Percentiles rank a stretch among this genome's conserved stretches.
Evolutionary conservation across 805 yeast species (phyloP).

Genomic region (Sugiyamaella qingdaonensis): DNA sequence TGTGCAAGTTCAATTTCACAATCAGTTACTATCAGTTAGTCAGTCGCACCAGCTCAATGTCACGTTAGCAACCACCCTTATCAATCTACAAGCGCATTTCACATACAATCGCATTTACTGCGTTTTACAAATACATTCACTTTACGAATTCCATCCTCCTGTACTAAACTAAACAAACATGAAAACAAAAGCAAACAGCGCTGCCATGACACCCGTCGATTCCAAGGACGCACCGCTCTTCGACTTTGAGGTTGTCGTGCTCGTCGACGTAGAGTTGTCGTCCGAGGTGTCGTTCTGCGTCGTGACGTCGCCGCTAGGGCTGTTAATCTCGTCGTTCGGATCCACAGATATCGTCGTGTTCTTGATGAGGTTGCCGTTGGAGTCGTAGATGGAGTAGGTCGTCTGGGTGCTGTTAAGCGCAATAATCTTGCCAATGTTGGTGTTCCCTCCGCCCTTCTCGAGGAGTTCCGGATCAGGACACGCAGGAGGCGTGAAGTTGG

Average conservation of each 20-base stretch:
- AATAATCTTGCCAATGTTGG: conserved; percentile 34
- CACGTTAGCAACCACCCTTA: too few species aligned
- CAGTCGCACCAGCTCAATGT: too few species aligned
- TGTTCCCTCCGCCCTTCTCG: conserved; percentile 36
- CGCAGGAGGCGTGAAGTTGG: conserved; percentile 31
- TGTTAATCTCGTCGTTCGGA: conserved; percentile 25
- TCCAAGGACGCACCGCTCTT: conserved; percentile 16
- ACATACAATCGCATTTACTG: too few species aligned
- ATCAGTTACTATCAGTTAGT: too few species aligned
- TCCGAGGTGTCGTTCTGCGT: conserved; percentile 16
- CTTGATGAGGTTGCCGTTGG: conserved; percentile 26
- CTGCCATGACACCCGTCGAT: conserved; percentile 13
- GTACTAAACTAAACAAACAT: conserved; percentile 11
- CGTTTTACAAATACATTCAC: too few species aligned
- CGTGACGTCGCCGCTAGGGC: conserved; percentile 17
- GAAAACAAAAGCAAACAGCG: conserved; percentile 15
- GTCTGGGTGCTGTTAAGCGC: conserved; percentile 24
- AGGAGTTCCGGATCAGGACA: conserved; percentile 37
- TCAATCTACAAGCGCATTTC: too few species aligned
- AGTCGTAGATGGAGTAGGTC: conserved; percentile 30
- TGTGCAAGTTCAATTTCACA: too few species aligned
- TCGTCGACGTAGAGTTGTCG: conserved; percentile 18
- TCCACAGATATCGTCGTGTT: conserved; percentile 25
- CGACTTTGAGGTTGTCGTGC: conserved; percentile 17
- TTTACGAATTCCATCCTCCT: too few species aligned